Evolutionary conservation across 2,329 filamentous ascomycete species (phyloP).

Genomic region (Beauveria pseudobassiana): DNA sequence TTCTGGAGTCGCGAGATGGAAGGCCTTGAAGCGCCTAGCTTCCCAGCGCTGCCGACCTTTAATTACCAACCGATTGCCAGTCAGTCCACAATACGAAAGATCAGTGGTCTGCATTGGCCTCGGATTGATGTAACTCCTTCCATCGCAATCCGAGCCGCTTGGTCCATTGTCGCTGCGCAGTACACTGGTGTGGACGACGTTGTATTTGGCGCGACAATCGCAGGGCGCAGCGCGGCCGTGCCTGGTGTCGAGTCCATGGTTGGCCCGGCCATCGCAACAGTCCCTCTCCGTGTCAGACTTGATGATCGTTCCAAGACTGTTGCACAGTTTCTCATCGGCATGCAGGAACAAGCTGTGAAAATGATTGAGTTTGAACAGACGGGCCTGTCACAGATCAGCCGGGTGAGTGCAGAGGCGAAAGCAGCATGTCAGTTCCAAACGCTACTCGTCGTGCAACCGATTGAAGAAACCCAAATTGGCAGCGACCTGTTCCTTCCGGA

Average conservation of each 20-base stretch:
- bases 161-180: slow-evolving; percentile 10
- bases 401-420: slow-evolving; percentile 11
- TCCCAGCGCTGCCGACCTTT: not conserved
- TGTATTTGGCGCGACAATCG: slow-evolving; percentile 12
- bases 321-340: slow-evolving; percentile 12
- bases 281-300: slow-evolving; percentile 11
- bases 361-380: slow-evolving; percentile 13
- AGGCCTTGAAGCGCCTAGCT: not conserved
- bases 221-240: slow-evolving; percentile 12
- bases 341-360: slow-evolving; percentile 14
- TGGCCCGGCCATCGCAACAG: slow-evolving; percentile 21
- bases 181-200: slow-evolving; percentile 10
- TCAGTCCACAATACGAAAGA: not conserved
- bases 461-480: not conserved
- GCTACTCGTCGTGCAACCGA: slow-evolving; percentile 14
- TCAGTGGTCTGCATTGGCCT: not conserved
- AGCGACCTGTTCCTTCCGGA: not conserved
- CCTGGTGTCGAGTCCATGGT: slow-evolving; percentile 10
- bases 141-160: slow-evolving; percentile 8
- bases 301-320: not conserved
- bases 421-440: slow-evolving; percentile 17
- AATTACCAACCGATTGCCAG: not conserved
- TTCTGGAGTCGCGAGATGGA: slow-evolving; percentile 3
- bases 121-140: slow-evolving; percentile 6
- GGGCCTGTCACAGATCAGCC: slow-evolving; percentile 11